Percentiles rank a stretch among this genome's conserved stretches.
Evolutionary conservation across 1,284 basidiomycete genomes (phyloP).

Genomic region (Puccinia triticina): DNA sequence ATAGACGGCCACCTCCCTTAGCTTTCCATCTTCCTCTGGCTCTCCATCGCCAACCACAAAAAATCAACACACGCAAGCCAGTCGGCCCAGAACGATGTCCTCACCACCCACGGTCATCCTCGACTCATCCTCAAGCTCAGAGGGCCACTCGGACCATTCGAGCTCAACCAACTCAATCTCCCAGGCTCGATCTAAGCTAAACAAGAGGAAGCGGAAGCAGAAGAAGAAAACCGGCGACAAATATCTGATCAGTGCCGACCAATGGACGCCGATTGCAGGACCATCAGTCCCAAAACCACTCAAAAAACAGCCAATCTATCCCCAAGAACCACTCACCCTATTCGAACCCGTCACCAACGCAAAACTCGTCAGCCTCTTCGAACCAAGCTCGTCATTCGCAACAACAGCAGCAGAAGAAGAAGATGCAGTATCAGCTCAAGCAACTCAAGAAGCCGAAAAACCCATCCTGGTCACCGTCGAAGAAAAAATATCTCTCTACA

Average conservation of each 20-base stretch:
- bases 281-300: not conserved
- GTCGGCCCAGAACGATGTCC: not conserved
- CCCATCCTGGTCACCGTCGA: slow-evolving; percentile 25
- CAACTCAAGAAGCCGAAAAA: not conserved
- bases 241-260: slow-evolving; percentile 8
- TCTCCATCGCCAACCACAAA: too few species aligned
- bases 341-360: slow-evolving; percentile 55
- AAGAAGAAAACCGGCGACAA: slow-evolving; percentile 9
- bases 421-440: not conserved
- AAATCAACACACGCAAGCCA: too few species aligned
- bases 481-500: slow-evolving; percentile 37
- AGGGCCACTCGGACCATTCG: not conserved
- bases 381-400: slow-evolving; percentile 47
- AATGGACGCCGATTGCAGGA: slow-evolving; percentile 29
- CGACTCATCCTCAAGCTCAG: not conserved
- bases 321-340: slow-evolving; percentile 22
- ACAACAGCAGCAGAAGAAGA: not conserved
- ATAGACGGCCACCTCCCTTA: too few species aligned
- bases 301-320: slow-evolving; percentile 48
- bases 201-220: not conserved
- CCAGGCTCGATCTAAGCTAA: not conserved
- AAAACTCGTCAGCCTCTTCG: slow-evolving; percentile 56
- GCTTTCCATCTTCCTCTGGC: not conserved
- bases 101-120: not conserved
- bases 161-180: not conserved